Conservation (phyloP, 2,329 filamentous ascomycete species). For the Fusarium sp. region DNA sequence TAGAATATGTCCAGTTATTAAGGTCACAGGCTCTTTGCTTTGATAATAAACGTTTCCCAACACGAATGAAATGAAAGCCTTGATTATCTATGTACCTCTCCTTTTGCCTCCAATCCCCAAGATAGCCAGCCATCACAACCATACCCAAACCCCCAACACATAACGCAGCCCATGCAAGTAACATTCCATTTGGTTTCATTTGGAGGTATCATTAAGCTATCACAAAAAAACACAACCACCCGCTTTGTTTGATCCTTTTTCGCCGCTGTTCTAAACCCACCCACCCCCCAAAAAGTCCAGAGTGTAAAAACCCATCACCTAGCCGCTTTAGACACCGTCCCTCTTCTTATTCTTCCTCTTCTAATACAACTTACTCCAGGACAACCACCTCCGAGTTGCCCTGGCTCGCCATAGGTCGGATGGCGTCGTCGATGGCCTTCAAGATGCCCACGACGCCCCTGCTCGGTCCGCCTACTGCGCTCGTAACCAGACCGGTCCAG, state of each 20-base stretch:
- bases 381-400: constrained; percentile 32
- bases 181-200: constrained; percentile 37
- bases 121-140: not conserved
- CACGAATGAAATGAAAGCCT: not conserved
- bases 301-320: constrained; percentile 25
- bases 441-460: constrained; percentile 57
- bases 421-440: constrained; percentile 55
- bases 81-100: not conserved
- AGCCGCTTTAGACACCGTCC: constrained; percentile 1
- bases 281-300: constrained; percentile 14
- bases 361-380: constrained; percentile 28
- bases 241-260: constrained; percentile 36
- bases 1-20: not conserved
- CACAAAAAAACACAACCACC: constrained; percentile 38
- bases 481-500: constrained; percentile 58
- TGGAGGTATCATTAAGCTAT: constrained; percentile 47
- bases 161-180: not conserved
- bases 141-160: not conserved
- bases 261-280: constrained; percentile 28
- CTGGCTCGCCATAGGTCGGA: constrained; percentile 47
- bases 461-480: constrained; percentile 55
- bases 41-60: not conserved
- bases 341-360: not conserved
- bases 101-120: not conserved
- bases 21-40: not conserved